Evolutionary conservation across 345 rosid species (phyloP), one percentile per base, ranked within the genome.

Genomic region (Durio zibethinus): DNA sequence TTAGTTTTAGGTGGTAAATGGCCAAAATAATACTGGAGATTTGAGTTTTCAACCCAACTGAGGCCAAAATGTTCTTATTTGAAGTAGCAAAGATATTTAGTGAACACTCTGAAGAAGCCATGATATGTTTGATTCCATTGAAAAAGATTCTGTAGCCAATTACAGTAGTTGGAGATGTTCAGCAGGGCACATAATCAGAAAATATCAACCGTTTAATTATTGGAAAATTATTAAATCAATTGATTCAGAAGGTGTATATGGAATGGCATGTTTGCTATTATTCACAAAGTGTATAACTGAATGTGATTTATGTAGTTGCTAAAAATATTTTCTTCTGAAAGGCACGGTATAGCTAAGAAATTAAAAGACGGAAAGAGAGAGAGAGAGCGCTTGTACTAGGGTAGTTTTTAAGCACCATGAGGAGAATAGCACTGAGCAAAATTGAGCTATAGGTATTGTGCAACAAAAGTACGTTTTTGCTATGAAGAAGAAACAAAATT

Each of bases 71-170:
- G 18, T 67, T 18, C 31, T 42, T 65, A 36, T 62, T 65, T 38
- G 27, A 36, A 67, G 33, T 25, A 67, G 35, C 20, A 1, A 42
- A 67, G 33, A 67, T 38, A 36, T 42, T 67, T 43, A 42, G 35
- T 42, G 53, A 42, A 42, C 56, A 25, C n/a, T 45, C 3, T 43
- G 23, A n/a, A 45, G 73, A 68, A 43, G 73, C 35, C 53, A 23
- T 68, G 21, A 68, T 68, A 45, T 23, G 54, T 68, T 43, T 50
- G 50, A 45, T 69, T 69, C 23, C 36, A 69, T n/a, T n/a, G 71
- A 40, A 65, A 36, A 63, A 11, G 50, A 66, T 38, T 40, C 29
- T 21, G 33, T 45, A 45, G 73, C 56, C 12, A 69, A 27, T 69
- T 45, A 69, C 20, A 31, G 56, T 45, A 69, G 56, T 25, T 9